Base-by-base conservation (phyloP, 2,329 filamentous ascomycete species). In the Aspergillus puulaauensis region DNA sequence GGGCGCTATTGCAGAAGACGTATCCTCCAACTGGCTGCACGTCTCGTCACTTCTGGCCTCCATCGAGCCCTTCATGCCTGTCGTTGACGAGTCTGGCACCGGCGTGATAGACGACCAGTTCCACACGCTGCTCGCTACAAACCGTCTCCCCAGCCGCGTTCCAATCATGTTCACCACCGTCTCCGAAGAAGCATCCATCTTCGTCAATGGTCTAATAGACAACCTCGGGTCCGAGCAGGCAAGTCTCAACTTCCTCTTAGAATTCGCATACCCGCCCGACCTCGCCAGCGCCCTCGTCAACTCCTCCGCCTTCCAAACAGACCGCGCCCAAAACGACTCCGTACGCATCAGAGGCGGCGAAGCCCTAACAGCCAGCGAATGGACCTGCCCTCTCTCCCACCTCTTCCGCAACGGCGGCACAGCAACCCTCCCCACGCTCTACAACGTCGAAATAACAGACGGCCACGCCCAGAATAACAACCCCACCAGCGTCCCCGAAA, bases 21-120 rank as follows among this genome's bases (percentile, higher is more conserved):
- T 67, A 8, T 59, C 60, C 17, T 19, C 27, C 4, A 24, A 55
- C 24, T 69, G 58, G 50, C 64, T 68, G 9, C 61, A 68, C 19
- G 57, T 40, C 12, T 60, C 54, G 37, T 21, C 51, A 15, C 21
- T 68, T 2, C 57, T 67, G 39, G 63, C 62, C 6, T 46, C 57
- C 7, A 65, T 59, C 17, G 68, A 70, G 48, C 65, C 66, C 2
- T 58, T 69, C 17, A 63, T 67, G 60, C 67, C 68, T 3, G 66
- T 69, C 51, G 61, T 70, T n/a, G 68, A 68, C 31, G 65, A 68
- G 48, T 52, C 63, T 2, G 58, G 47, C 17, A 58, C 53, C 2
- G 67, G 68, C 6, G 61, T 70, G 1, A 67, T 70, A 14, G 67
- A 69, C 48, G 64, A 63, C 44, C 68, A 70, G 44, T 69, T 70